Evolutionary conservation across 208 protist species (phyloP), one percentile per base, ranked within the genome.

Genomic region (Trypanosoma rangeli): DNA sequence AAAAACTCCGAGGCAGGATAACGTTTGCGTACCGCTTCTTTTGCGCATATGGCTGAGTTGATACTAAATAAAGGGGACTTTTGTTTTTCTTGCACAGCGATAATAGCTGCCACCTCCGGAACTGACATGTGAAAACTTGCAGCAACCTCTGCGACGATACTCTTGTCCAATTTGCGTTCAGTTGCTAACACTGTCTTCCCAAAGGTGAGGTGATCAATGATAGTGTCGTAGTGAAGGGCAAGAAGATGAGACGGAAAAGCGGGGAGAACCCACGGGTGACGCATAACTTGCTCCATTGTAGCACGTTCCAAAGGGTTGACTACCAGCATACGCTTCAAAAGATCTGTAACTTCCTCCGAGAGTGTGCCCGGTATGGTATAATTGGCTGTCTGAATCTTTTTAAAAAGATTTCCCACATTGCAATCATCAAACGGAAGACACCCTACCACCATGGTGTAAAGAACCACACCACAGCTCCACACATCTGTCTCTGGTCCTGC

Each of bases 241-340:
- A 94, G 79, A 15, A 96, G 68, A 69, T 87, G 82, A 22, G 62
- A 71, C 20, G 89, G 88, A 67, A 85, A 94, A 52, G 74, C 44
- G 5, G 78, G 76, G 0, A 74, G 67, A 53, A 93, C 50, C 87
- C 89, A 96, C 9, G 92, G 87, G 77, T 93, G 86, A 66, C 93
- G 85, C 79, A 96, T 87, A 18, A 94, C 82, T 76, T 96, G 89
- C 73, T 93, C 87, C 78, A 96, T 92, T 18, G 92, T 96, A 15
- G 89, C 85, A 5, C 92, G 88, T 71, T 93, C 82, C 42, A 94
- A 81, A 7, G 92, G 86, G 67, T 92, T 89, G 20, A 90, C 84
- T 5, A 91, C 76, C 13, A 96, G 70, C 65, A 96, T 82, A 31
- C 79, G 85, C 28, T 54, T 79, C 31, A 96, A 54, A 54, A 94